Conservation (phyloP, 257 asterid species). For the Nicotiana otophora region DNA sequence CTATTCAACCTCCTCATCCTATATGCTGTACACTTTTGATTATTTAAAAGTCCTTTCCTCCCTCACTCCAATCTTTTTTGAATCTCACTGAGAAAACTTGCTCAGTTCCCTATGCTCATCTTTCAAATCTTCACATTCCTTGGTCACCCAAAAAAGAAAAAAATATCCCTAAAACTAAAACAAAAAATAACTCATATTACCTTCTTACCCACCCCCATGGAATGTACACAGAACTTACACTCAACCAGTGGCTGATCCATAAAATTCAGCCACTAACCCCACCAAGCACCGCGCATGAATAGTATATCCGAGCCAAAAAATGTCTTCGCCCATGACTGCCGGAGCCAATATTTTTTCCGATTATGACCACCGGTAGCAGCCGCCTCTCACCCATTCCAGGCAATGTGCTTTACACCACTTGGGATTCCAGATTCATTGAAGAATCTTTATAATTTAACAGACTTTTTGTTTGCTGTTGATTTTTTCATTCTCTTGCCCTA, state of each 20-base stretch:
- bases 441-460: constrained; percentile 21
- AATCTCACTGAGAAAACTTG: constrained; percentile 34
- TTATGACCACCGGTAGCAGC: neutral
- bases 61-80: constrained; percentile 20
- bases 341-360: neutral
- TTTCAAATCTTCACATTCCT: constrained; percentile 43
- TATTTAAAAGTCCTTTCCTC: constrained; percentile 39
- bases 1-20: constrained; percentile 28
- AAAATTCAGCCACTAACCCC: constrained; percentile 54
- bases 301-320: neutral
- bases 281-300: neutral
- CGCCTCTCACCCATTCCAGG: neutral
- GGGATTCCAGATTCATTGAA: constrained; percentile 25
- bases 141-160: constrained; percentile 7
- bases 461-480: neutral
- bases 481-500: neutral
- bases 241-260: constrained; percentile 47
- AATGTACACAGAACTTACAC: constrained; percentile 45
- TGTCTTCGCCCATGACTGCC: neutral
- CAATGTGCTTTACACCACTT: neutral
- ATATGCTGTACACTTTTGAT: constrained; percentile 61
- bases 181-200: constrained; percentile 17
- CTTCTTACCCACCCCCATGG: constrained; percentile 15
- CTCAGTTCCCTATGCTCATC: constrained; percentile 54
- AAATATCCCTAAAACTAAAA: constrained; percentile 19